A percentile compares a stretch with the other conserved stretches of the same genome.
These are phyloP conservation scores for Talaromyces piceae DNA, from an alignment of 2,329 filamentous ascomycete species.

Conservation along the genomic window DNA sequence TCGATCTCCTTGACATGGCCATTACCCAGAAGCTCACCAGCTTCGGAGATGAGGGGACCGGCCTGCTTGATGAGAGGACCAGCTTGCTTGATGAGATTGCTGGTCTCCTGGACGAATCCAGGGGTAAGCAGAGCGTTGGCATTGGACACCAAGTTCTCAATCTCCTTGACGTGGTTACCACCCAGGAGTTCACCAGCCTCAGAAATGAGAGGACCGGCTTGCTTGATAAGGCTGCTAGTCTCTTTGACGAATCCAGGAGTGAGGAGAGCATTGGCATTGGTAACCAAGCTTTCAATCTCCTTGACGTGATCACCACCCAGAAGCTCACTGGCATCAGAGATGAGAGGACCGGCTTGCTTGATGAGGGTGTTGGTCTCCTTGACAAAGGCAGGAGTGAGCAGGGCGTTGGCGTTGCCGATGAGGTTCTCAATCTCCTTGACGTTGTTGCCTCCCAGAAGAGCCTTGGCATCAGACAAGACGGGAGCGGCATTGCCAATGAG, in stretches of 20 bases:
- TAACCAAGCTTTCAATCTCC: slow-evolving; percentile 15
- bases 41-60: slow-evolving; percentile 17
- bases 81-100: slow-evolving; percentile 3
- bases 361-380: slow-evolving; percentile 10
- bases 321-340: slow-evolving; percentile 23
- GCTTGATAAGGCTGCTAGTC: slow-evolving; percentile 9
- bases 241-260: slow-evolving; percentile 19
- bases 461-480: slow-evolving; percentile 15
- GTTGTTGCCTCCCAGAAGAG: slow-evolving; percentile 6
- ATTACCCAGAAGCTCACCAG: slow-evolving; percentile 17
- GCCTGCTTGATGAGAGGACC: slow-evolving; percentile 8
- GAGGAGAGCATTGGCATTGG: slow-evolving; percentile 12
- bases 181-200: slow-evolving; percentile 25
- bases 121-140: slow-evolving; percentile 19
- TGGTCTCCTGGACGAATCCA: slow-evolving; percentile 9
- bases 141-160: slow-evolving; percentile 14
- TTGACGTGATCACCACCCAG: slow-evolving; percentile 25
- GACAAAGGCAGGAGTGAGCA: slow-evolving; percentile 16
- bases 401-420: slow-evolving; percentile 10
- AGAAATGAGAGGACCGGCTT: not conserved
- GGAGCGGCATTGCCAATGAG: slow-evolving; percentile 14
- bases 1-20: slow-evolving; percentile 1
- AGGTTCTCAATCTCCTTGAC: slow-evolving; percentile 12
- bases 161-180: slow-evolving; percentile 22
- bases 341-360: slow-evolving; percentile 11